A percentile compares a stretch with the other conserved stretches of the same genome.
These are phyloP conservation scores for Curvularia spicifera DNA, from an alignment of 2,329 filamentous ascomycete genomes.

Conservation along the genomic window DNA sequence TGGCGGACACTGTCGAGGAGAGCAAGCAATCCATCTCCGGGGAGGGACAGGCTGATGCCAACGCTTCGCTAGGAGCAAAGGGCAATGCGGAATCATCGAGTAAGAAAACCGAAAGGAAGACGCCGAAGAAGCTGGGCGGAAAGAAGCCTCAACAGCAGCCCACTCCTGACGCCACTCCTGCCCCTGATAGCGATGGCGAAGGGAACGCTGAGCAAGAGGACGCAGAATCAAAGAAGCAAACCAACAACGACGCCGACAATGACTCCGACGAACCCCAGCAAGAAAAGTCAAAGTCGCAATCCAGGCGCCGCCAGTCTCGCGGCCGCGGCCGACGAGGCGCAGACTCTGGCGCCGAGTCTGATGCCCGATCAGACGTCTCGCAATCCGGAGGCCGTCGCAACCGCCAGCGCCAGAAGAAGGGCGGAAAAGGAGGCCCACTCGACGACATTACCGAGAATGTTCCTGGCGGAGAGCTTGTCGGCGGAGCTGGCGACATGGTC, in stretches of 20 bases:
- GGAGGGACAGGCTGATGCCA: constrained; percentile 49
- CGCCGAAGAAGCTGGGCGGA: constrained; percentile 58
- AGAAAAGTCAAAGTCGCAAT: constrained; percentile 53
- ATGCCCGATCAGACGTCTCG: constrained; percentile 62
- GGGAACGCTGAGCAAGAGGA: constrained; percentile 53
- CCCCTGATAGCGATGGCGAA: constrained; percentile 53
- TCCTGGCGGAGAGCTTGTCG: constrained; percentile 60
- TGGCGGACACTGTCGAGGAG: constrained; percentile 50
- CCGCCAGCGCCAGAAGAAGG: constrained; percentile 59
- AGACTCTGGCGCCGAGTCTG: constrained; percentile 61
- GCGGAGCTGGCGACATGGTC: constrained; percentile 62
- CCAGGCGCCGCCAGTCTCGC: constrained; percentile 57
- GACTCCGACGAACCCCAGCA: constrained; percentile 57
- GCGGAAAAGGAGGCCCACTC: constrained; percentile 57
- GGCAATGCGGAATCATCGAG: constrained; percentile 49
- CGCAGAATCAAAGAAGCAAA: constrained; percentile 43
- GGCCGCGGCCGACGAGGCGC: constrained; percentile 56
- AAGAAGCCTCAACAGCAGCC: constrained; percentile 55
- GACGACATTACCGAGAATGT: constrained; percentile 63
- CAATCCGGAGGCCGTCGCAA: constrained; percentile 62
- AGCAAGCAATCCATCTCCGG: constrained; percentile 46
- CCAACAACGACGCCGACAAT: constrained; percentile 42
- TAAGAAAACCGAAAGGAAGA: constrained; percentile 56
- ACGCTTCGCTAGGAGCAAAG: constrained; percentile 46
- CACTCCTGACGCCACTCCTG: constrained; percentile 57